Evolutionary conservation across 176 grass and related monocot species (phyloP), one percentile per base, ranked within the genome.

Genomic region (Phoenix dactylifera): DNA sequence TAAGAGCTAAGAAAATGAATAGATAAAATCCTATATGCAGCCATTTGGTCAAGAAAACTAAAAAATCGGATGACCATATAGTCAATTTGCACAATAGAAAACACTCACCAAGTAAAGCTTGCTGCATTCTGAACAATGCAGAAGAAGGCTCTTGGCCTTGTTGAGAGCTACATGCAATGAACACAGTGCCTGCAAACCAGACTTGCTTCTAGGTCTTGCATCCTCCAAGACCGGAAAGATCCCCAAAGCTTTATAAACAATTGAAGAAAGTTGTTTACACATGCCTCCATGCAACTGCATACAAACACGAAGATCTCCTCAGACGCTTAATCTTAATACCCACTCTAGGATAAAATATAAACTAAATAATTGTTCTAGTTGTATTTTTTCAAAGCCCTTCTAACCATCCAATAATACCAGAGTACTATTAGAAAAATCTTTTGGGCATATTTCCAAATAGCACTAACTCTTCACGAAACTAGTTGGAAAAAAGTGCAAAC

Each of bases 241-340:
- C 22, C 39, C 39, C 9, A 24, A 28, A 58, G 49, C 24, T 75
- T 52, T 75, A 59, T 67, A 68, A 29, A 90, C 74, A 62, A 80
- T 28, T 26, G 60, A 39, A 23, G 69, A 71, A 66, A 95, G 74
- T 78, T 82, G 59, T 60, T 95, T 77, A 57, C 86, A 90, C 76
- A 95, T 73, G 73, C 44, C 68, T 60, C 91, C 86, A 65, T 95
- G 86, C 70, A 95, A 68, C 91, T 95, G 70, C 24, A 65, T 32
- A 76, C 59, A 70, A 55, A 60, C 56, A 26, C 30, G 63, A 60
- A 51, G 55, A 65, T 68, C 70, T 49, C 62, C 19, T 24, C 64
- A 75, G 18, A 6, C 32, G 54, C 49, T 62, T 26, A 61, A 57
- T 60, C 10, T 12, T 44, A 44, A 44, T 44, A 12, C 7, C 35